Evolutionary conservation across 441 rosid species (phyloP), one percentile per base, ranked within the genome.

Genomic region (Adansonia grandidieri): DNA sequence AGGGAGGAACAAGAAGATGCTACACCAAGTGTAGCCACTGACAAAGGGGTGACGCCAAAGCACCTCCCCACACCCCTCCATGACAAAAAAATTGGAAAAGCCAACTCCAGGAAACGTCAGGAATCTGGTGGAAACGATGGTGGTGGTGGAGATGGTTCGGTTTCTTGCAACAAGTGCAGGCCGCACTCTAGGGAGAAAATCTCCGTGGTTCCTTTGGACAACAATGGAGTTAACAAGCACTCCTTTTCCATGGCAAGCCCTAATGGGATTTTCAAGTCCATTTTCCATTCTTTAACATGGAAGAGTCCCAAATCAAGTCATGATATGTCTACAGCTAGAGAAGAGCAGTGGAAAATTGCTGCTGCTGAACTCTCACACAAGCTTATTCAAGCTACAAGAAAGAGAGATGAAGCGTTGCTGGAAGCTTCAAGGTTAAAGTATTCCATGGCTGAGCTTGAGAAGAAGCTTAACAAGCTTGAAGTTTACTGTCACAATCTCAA

Each of bases 381-480:
- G 89, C 87, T 94, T 56, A 86, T 89, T 48, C 95, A 93, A 79
- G 90, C 96, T 6, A 93, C 95, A 7, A 91, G 94, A 78, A 92
- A 86, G 87, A 88, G 94, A 75, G 98, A 96, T 68, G 99, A 89
- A 80, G 99, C 99, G 0, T 72, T 92, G 32, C 79, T 78, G 14
- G 99, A 96, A 86, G 95, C 93, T 75, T 94, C 97, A 0, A 89
- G 88, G 80, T 81, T 96, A 10, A 96, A 93, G 76, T 75, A 89
- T 9, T 90, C 99, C 57, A 92, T 93, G 96, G 73, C 91, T 47
- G 98, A 96, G 80, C 94, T 96, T 19, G 99, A 96, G 86, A 94
- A 91, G 85, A 96, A 96, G 81, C 98, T 96, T 70, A 92, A 88
- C 82, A 92, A 88, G 81, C 98, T 96, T 32, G 99, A 96, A 84